A percentile compares a stretch with the other conserved stretches of the same genome.
Evolutionary conservation across 2,329 filamentous ascomycete genomes (phyloP).

Genomic region (Cytospora leucostoma): DNA sequence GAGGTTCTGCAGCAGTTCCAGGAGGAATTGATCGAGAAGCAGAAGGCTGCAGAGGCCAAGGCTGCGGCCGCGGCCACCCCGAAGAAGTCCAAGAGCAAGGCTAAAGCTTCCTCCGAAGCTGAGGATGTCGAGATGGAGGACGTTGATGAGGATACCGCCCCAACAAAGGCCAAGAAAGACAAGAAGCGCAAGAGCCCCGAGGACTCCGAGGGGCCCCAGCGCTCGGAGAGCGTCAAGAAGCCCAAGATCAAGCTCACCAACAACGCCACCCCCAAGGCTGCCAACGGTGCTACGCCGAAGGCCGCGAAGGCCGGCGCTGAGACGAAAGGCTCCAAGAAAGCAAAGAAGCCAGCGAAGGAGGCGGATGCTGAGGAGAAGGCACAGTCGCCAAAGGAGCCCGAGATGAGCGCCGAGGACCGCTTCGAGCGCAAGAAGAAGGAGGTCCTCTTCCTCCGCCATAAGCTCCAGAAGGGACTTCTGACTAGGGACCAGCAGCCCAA

Average conservation of each 20-base stretch:
- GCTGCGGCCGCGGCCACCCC: constrained; percentile 42
- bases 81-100: constrained; percentile 50
- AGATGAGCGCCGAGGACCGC: constrained; percentile 60
- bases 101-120: constrained; percentile 38
- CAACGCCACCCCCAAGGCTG: constrained; percentile 68
- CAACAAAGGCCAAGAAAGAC: constrained; percentile 50
- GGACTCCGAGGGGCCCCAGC: constrained; percentile 68
- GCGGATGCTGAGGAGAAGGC: constrained; percentile 55
- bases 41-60: constrained; percentile 52
- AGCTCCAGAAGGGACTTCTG: constrained; percentile 91
- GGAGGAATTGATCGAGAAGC: constrained; percentile 64
- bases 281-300: constrained; percentile 64
- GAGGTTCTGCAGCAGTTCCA: constrained; percentile 70
- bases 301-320: constrained; percentile 55
- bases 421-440: constrained; percentile 66
- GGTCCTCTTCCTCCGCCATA: constrained; percentile 91
- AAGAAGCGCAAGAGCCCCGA: constrained; percentile 84
- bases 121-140: constrained; percentile 44
- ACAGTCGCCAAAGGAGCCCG: constrained; percentile 54
- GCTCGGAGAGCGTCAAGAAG: constrained; percentile 66
- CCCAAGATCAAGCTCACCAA: constrained; percentile 66
- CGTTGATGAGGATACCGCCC: constrained; percentile 51
- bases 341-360: constrained; percentile 58
- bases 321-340: constrained; percentile 44
- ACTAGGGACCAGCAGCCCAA: constrained; percentile 83